A percentile compares a stretch with the other conserved stretches of the same genome.
phyloP scores from a whole-genome alignment of 139 green algal species.

The Tetraselmis chui region DNA sequence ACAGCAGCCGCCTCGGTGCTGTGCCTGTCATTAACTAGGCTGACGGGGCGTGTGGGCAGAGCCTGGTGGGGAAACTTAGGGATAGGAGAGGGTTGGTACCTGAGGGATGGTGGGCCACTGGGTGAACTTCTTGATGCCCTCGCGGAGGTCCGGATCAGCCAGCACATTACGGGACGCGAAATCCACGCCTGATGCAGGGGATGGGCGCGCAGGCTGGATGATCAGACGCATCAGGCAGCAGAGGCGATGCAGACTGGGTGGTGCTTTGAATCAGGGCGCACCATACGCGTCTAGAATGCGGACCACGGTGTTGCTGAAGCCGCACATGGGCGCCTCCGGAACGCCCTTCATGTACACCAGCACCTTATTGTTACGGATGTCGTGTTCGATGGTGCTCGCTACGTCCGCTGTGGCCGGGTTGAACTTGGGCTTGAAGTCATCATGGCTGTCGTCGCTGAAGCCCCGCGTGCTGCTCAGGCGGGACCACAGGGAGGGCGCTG shows the following conservation, averaged over 20 bases:
- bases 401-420: conserved; percentile 36
- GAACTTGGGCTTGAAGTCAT: conserved; percentile 84
- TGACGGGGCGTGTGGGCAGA: not conserved
- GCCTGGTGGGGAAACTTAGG: not conserved
- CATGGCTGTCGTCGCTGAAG: conserved; percentile 54
- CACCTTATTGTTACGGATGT: conserved; percentile 67
- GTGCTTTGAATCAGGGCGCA: conserved; percentile 23
- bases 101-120: conserved; percentile 94
- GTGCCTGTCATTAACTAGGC: too few relatives aligned
- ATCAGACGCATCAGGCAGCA: not conserved
- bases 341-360: conserved; percentile 95
- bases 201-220: not conserved
- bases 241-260: conserved; percentile 5
- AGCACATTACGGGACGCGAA: conserved; percentile 85
- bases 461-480: too few relatives aligned
- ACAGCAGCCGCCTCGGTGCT: too few relatives aligned
- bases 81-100: conserved; percentile 23
- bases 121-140: conserved; percentile 90
- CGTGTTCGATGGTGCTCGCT: conserved; percentile 49
- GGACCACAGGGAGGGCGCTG: too few relatives aligned
- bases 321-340: conserved; percentile 74
- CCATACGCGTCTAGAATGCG: conserved; percentile 80
- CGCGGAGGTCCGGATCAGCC: conserved; percentile 67
- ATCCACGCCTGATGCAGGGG: conserved; percentile 49
- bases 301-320: conserved; percentile 88